A percentile compares a stretch with the other conserved stretches of the same genome.
Evolutionary conservation across 345 rosid species (phyloP).

Genomic region (Gossypium herbaceum): DNA sequence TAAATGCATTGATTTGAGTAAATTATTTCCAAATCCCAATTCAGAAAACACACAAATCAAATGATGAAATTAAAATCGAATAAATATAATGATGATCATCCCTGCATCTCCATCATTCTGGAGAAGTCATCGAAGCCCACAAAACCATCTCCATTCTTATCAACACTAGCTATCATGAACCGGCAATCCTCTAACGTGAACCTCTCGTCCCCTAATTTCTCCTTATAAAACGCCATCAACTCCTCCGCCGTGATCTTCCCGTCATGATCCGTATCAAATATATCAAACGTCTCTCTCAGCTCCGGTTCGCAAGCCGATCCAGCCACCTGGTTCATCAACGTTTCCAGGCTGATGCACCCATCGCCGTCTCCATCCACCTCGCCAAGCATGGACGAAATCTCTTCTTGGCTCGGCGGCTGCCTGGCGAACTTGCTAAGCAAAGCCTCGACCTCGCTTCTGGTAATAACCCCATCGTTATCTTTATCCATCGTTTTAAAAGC

Average conservation of each 20-base stretch:
- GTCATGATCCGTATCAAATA: conserved; percentile 76
- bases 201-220: conserved; percentile 52
- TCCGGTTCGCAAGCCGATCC: conserved; percentile 53
- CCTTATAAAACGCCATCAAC: conserved; percentile 39
- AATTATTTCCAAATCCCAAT: too few species aligned
- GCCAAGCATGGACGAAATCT: conserved; percentile 53
- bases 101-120: conserved; percentile 65
- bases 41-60: too few species aligned
- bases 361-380: conserved; percentile 49
- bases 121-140: conserved; percentile 87
- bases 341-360: conserved; percentile 51
- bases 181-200: conserved; percentile 85
- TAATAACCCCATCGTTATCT: conserved; percentile 54
- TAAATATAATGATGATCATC: neutral
- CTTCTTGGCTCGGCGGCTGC: conserved; percentile 54
- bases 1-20: too few species aligned
- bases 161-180: conserved; percentile 81
- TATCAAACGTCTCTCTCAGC: conserved; percentile 66
- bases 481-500: conserved; percentile 54
- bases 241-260: conserved; percentile 90
- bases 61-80: too few species aligned
- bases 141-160: conserved; percentile 70
- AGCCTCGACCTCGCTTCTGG: conserved; percentile 54
- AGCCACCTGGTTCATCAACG: conserved; percentile 38
- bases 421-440: conserved; percentile 51